A percentile compares a stretch with the other conserved stretches of the same genome.
These are phyloP conservation scores for Naganishia onofrii DNA, from an alignment of 768 basidiomycete species.

Conservation along the genomic window DNA sequence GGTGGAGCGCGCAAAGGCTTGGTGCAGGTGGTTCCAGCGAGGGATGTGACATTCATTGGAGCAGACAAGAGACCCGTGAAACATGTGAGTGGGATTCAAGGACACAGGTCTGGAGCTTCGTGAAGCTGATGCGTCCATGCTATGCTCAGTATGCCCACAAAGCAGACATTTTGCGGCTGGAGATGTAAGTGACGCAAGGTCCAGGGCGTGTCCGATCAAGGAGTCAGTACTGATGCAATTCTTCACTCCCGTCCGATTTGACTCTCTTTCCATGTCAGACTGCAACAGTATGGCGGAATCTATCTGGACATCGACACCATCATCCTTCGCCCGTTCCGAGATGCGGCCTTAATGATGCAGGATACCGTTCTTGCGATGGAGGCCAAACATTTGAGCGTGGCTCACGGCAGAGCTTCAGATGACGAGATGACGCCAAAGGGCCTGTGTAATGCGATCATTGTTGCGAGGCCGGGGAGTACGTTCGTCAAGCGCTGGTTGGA, in stretches of 20 bases:
- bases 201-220: background rate
- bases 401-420: conserved; percentile 32
- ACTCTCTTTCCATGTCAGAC: conserved; percentile 18
- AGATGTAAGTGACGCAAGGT: conserved; percentile 37
- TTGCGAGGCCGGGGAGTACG: conserved; percentile 35
- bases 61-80: conserved; percentile 37
- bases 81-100: conserved; percentile 33
- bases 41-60: conserved; percentile 41
- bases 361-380: conserved; percentile 47
- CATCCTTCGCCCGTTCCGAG: conserved; percentile 39
- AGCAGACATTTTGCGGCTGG: conserved; percentile 46
- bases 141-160: conserved; percentile 49
- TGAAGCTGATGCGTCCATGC: conserved; percentile 13
- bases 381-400: conserved; percentile 34
- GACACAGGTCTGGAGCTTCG: background rate
- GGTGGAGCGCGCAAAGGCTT: conserved; percentile 22
- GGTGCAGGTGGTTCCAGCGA: conserved; percentile 39
- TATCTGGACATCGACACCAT: conserved; percentile 50
- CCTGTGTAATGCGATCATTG: conserved; percentile 47
- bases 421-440: conserved; percentile 46
- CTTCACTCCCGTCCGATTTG: background rate
- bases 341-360: conserved; percentile 36
- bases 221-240: background rate
- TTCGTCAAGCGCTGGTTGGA: conserved; percentile 44
- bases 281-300: conserved; percentile 45